Percentiles rank a stretch among this genome's conserved stretches.
These are phyloP conservation scores for Ascochyta rabiei DNA, from an alignment of 2,329 filamentous ascomycete genomes.

Conservation along the genomic window DNA sequence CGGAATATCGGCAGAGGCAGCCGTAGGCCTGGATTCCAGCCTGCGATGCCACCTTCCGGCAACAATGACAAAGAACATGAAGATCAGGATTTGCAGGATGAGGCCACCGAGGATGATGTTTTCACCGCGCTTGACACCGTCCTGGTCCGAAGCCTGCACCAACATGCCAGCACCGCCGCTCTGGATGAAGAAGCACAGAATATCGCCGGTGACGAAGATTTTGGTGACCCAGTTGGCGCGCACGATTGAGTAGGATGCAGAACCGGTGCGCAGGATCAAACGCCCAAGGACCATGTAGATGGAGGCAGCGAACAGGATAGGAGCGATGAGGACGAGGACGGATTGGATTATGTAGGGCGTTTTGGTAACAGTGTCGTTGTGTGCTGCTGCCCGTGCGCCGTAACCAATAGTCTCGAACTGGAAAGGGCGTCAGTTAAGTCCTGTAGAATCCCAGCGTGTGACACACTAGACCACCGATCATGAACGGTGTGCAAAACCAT, in stretches of 20 bases:
- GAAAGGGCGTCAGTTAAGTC: background rate
- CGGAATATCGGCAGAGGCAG: conserved; percentile 26
- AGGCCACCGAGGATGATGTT: conserved; percentile 64
- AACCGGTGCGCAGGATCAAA: conserved; percentile 51
- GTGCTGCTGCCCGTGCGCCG: conserved; percentile 31
- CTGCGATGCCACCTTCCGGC: conserved; percentile 58
- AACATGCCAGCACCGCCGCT: conserved; percentile 55
- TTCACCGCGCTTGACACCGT: conserved; percentile 49
- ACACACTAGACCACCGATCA: conserved; percentile 58
- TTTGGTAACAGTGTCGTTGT: conserved; percentile 39
- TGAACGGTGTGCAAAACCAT: conserved; percentile 60
- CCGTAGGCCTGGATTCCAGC: conserved; percentile 44
- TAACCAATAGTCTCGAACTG: conserved; percentile 52
- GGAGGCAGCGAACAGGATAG: conserved; percentile 55
- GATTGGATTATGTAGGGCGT: conserved; percentile 50
- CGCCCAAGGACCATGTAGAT: conserved; percentile 56
- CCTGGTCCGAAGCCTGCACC: conserved; percentile 29
- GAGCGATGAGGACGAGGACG: conserved; percentile 51
- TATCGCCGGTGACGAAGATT: conserved; percentile 62
- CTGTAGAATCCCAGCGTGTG: conserved; percentile 18
- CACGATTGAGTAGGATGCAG: conserved; percentile 52
- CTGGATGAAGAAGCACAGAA: conserved; percentile 61
- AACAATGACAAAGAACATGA: conserved; percentile 61
- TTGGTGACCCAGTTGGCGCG: conserved; percentile 57
- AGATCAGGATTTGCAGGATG: conserved; percentile 63